Evolutionary conservation across 331 rosid species (phyloP).

Genomic region (Arachis monticola): DNA sequence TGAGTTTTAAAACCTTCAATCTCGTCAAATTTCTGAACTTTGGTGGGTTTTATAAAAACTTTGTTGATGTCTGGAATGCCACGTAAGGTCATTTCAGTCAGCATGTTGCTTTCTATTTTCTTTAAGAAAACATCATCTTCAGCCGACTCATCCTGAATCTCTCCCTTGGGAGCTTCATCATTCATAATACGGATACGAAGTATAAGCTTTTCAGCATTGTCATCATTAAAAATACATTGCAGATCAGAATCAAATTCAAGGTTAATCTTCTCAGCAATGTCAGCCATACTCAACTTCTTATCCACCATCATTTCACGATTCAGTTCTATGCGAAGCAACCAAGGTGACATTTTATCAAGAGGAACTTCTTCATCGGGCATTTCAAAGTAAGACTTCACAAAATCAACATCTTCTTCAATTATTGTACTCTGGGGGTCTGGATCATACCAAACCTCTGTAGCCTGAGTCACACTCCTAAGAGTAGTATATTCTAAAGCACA

Average conservation of each 20-base stretch:
- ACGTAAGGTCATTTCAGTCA: constrained; percentile 96
- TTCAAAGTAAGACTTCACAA: constrained; percentile 90
- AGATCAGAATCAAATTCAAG: constrained; percentile 91
- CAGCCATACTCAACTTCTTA: constrained; percentile 98
- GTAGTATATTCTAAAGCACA: constrained; percentile 99
- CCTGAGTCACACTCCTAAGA: constrained; percentile 96
- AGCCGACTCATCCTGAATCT: constrained; percentile 86
- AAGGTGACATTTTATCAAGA: constrained; percentile 94
- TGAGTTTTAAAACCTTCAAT: constrained; percentile 84
- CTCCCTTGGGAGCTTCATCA: constrained; percentile 95
- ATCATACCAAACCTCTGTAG: constrained; percentile 99
- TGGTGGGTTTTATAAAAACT: constrained; percentile 86
- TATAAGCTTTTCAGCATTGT: constrained; percentile 94
- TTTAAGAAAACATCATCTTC: constrained; percentile 97
- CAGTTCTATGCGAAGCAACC: constrained; percentile 97
- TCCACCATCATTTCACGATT: constrained; percentile 99
- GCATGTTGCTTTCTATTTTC: constrained; percentile 97
- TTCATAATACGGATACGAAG: constrained; percentile 98
- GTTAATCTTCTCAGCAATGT: constrained; percentile 98
- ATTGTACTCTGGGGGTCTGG: constrained; percentile 95
- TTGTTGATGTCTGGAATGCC: constrained; percentile 96
- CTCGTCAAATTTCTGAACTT: constrained; percentile 81
- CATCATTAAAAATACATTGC: constrained; percentile 95
- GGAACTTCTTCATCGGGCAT: constrained; percentile 99
- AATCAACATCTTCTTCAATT: constrained; percentile 92